Percentiles rank a stretch among this genome's conserved stretches.
Evolutionary conservation across 2,329 filamentous ascomycete genomes (phyloP).

Genomic region (Cryphonectria carpinicola): DNA sequence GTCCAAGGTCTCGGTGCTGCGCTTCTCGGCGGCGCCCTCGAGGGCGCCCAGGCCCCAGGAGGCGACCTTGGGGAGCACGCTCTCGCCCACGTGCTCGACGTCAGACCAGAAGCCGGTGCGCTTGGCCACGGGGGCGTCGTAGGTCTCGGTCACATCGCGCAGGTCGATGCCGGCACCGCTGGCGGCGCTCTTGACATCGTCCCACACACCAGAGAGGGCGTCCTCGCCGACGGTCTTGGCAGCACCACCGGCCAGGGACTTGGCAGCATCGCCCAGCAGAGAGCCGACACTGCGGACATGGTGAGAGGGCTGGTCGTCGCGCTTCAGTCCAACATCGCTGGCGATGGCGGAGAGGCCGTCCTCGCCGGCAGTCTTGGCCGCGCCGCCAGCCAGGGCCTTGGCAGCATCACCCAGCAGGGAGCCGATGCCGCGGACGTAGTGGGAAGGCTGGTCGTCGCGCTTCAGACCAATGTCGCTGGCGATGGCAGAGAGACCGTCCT

Average conservation of each 20-base stretch:
- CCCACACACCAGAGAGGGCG: slow-evolving; percentile 4
- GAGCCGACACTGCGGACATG: slow-evolving; percentile 2
- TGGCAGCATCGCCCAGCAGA: slow-evolving; percentile 22
- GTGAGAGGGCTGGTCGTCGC: slow-evolving; percentile 2
- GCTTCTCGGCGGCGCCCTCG: not conserved
- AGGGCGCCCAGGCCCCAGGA: not conserved
- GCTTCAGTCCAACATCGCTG: slow-evolving; percentile 9
- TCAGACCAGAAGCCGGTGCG: slow-evolving; percentile 10
- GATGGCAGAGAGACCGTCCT: not conserved
- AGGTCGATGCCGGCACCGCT: slow-evolving; percentile 8
- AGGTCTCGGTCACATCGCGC: slow-evolving; percentile 2
- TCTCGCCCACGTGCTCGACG: slow-evolving; percentile 1
- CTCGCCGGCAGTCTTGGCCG: slow-evolving; percentile 2
- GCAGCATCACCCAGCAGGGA: slow-evolving; percentile 2
- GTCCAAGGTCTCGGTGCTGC: not conserved
- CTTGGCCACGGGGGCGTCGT: slow-evolving; percentile 12
- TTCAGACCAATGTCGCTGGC: slow-evolving; percentile 10
- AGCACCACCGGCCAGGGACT: not conserved
- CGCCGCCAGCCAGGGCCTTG: slow-evolving; percentile 4
- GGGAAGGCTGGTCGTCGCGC: slow-evolving; percentile 1
- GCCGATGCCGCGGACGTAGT: not conserved
- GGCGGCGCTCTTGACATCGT: slow-evolving; percentile 1
- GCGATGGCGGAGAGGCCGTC: not conserved
- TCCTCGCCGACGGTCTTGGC: slow-evolving; percentile 13
- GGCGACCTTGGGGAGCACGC: not conserved